These are phyloP conservation scores for Hydnomerulius pinastri DNA, from an alignment of 768 basidiomycete genomes.

Conservation along the genomic window DNA sequence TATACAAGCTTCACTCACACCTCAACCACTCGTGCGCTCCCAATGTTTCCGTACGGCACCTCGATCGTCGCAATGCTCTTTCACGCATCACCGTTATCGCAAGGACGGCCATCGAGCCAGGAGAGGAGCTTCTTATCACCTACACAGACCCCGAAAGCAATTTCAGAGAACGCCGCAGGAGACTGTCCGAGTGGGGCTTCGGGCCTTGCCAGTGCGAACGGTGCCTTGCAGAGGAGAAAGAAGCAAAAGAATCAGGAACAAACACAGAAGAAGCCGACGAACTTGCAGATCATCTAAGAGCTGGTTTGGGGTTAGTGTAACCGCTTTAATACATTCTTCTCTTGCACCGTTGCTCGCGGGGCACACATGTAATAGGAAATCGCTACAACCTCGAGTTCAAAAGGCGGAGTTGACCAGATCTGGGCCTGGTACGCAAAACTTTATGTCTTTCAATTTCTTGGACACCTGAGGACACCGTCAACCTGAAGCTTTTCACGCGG, in stretches of 20 bases:
- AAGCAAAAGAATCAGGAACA: constrained; percentile 13
- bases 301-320: constrained; percentile 57
- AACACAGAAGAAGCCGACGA: constrained; percentile 35
- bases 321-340: no score
- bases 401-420: background rate
- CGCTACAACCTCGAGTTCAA: background rate
- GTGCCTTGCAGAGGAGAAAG: constrained; percentile 61
- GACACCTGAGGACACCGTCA: no score
- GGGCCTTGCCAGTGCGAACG: constrained; percentile 66
- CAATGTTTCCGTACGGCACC: constrained; percentile 76
- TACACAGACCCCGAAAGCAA: constrained; percentile 68
- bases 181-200: constrained; percentile 75
- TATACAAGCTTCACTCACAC: constrained; percentile 85
- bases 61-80: constrained; percentile 68
- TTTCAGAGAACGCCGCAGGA: constrained; percentile 46
- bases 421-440: background rate
- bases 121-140: constrained; percentile 75
- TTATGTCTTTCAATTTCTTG: no score
- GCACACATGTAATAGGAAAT: no score
- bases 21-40: constrained; percentile 85
- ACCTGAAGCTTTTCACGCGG: no score
- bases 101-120: constrained; percentile 56
- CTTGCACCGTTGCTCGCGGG: no score
- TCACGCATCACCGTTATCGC: constrained; percentile 78
- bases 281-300: constrained; percentile 62